These are phyloP conservation scores for Saksenaea oblongispora DNA, from an alignment of 371 early-diverging fungal species.

Conservation along the genomic window DNA sequence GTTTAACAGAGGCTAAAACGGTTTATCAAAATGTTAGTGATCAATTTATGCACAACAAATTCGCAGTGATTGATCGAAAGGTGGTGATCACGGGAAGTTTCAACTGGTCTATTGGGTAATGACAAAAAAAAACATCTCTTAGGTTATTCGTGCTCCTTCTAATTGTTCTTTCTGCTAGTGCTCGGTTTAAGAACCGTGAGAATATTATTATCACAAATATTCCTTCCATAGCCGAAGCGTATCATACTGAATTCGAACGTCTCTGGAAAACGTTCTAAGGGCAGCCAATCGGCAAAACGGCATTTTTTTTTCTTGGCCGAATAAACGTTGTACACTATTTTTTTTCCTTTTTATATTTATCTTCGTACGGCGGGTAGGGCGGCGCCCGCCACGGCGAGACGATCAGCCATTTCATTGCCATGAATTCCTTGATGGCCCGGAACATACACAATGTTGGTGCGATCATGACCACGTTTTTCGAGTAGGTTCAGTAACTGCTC, in stretches of 20 bases:
- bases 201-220: constrained; percentile 63
- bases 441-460: constrained; percentile 57
- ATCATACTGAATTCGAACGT: constrained; percentile 53
- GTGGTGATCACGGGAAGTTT: constrained; percentile 50
- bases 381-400: constrained; percentile 67
- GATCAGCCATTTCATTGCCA: constrained; percentile 79
- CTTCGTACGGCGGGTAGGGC: neutral
- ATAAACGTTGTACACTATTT: too few relatives aligned
- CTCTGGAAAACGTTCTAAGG: constrained; percentile 54
- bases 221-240: constrained; percentile 46
- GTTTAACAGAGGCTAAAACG: too few relatives aligned
- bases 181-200: constrained; percentile 62
- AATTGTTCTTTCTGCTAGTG: constrained; percentile 39
- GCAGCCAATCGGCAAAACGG: neutral
- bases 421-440: constrained; percentile 64
- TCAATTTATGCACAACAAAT: constrained; percentile 70
- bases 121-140: neutral
- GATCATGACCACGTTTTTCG: constrained; percentile 24
- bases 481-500: constrained; percentile 46
- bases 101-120: constrained; percentile 52
- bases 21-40: too few relatives aligned
- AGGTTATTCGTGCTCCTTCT: too few relatives aligned
- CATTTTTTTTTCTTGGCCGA: neutral
- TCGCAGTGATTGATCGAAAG: constrained; percentile 60
- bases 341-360: neutral